Evolutionary conservation across 441 rosid species (phyloP).

Genomic region (Aleurites moluccanus): DNA sequence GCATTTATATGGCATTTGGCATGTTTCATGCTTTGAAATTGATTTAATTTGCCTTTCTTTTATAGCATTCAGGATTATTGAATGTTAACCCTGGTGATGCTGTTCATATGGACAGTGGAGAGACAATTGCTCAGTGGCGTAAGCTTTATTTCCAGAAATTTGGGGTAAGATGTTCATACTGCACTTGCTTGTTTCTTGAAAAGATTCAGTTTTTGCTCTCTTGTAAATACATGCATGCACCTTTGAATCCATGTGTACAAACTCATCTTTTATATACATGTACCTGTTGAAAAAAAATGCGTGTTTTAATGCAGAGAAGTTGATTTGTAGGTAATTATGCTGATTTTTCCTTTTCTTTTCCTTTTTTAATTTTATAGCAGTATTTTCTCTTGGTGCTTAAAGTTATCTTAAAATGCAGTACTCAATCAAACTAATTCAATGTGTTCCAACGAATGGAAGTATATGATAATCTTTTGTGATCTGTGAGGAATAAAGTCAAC

Average conservation of each 20-base stretch:
- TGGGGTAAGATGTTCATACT: constrained; percentile 44
- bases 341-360: neutral
- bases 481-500: neutral
- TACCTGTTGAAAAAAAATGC: neutral
- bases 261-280: neutral
- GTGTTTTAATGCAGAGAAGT: neutral
- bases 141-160: constrained; percentile 44
- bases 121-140: constrained; percentile 53
- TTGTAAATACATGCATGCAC: neutral
- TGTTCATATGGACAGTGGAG: constrained; percentile 53
- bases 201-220: neutral
- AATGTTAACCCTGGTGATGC: constrained; percentile 49
- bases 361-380: too few species aligned
- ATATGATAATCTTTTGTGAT: neutral
- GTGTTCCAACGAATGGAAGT: neutral
- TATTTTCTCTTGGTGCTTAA: neutral
- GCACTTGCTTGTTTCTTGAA: neutral
- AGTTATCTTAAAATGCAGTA: neutral
- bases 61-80: constrained; percentile 49
- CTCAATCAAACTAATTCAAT: neutral
- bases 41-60: constrained; percentile 16
- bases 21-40: constrained; percentile 7
- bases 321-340: neutral
- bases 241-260: neutral
- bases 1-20: constrained; percentile 12